Conservation (phyloP, 371 early-diverging fungal species). For the Mucor saturninus region DNA sequence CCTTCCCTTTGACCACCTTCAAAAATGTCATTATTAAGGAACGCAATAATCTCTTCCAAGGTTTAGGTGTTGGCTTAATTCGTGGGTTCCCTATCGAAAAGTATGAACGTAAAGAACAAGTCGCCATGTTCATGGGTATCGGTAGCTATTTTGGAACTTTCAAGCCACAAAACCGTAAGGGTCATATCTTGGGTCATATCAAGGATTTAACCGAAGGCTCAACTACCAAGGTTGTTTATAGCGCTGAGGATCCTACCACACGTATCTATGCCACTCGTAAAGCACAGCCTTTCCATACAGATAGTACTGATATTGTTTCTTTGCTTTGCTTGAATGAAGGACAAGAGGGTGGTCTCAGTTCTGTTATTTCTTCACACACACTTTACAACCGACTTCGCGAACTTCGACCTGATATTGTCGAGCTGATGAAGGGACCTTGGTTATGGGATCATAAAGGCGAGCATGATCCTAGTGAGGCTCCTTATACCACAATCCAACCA, state of each 20-base stretch:
- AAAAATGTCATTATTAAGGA: slow-evolving; percentile 31
- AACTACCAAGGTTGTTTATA: slow-evolving; percentile 42
- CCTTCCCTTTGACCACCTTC: slow-evolving; percentile 42
- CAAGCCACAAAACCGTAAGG: slow-evolving; percentile 49
- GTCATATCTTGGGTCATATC: slow-evolving; percentile 51
- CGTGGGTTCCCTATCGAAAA: slow-evolving; percentile 46
- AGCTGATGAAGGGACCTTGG: slow-evolving; percentile 48
- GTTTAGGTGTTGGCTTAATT: slow-evolving; percentile 41
- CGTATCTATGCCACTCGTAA: slow-evolving; percentile 56
- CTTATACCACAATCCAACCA: slow-evolving; percentile 40
- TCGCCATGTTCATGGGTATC: slow-evolving; percentile 50
- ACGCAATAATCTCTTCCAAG: slow-evolving; percentile 34
- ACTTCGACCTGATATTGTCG: slow-evolving; percentile 47
- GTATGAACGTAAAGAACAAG: slow-evolving; percentile 46
- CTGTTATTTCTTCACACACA: slow-evolving; percentile 50
- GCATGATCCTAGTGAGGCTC: slow-evolving; percentile 36
- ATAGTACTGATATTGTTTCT: slow-evolving; percentile 50
- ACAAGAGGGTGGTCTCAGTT: slow-evolving; percentile 42
- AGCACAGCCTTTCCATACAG: slow-evolving; percentile 54
- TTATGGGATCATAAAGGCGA: slow-evolving; percentile 52
- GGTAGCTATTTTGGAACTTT: slow-evolving; percentile 46
- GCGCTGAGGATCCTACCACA: slow-evolving; percentile 46
- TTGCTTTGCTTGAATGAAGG: slow-evolving; percentile 44
- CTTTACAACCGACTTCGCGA: slow-evolving; percentile 46
- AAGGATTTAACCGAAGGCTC: slow-evolving; percentile 47